Evolutionary conservation across 371 early-diverging fungal species (phyloP), one percentile per base, ranked within the genome.

Genomic region (Apophysomyces ossiformis): DNA sequence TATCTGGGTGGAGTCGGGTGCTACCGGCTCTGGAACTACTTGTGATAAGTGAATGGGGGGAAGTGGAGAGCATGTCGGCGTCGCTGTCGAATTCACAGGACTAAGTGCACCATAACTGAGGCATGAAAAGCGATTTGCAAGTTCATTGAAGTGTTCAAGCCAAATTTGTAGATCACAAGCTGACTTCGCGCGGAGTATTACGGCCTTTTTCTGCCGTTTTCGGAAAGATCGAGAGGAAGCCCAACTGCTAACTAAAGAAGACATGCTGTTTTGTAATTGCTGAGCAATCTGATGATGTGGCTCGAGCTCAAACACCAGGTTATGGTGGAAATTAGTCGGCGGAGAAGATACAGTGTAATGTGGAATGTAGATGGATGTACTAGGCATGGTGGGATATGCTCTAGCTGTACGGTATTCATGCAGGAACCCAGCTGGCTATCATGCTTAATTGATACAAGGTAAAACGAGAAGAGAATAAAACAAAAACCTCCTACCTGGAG

Each of bases 331-430:
- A 45, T 80, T 75, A 11, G 77, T 80, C 1, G 74, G 68, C 13
- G 73, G 18, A 1, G 81, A 72, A 9, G 76, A 73, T 0, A 80
- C 78, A n/a, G 73, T 78, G 56, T 69, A 81, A 21, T 81, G 75
- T 11, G 78, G 76, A 5, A 81, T 69, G 60, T 72, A 81, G 11
- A 76, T 64, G 12, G 71, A 69, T 0, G 58, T 35, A 21, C 69
- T 71, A 18, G 81, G 81, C 2, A 67, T 57, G 1, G 54, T 47
- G 1, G 81, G 81, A 41, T 81, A 81, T 5, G 58, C 63, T 35
- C 62, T 68, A 7, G 47, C 18, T 12, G 60, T 69, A 9, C 65
- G 66, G 12, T 76, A 81, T 46, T 81, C 81, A 36, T 81, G 81
- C n/a, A 81, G 60, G 39, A 78, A 81, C 0, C 81, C 81, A n/a